Evolutionary conservation across 2,329 filamentous ascomycete species (phyloP).

Genomic region (Salinomyces thailandicus): DNA sequence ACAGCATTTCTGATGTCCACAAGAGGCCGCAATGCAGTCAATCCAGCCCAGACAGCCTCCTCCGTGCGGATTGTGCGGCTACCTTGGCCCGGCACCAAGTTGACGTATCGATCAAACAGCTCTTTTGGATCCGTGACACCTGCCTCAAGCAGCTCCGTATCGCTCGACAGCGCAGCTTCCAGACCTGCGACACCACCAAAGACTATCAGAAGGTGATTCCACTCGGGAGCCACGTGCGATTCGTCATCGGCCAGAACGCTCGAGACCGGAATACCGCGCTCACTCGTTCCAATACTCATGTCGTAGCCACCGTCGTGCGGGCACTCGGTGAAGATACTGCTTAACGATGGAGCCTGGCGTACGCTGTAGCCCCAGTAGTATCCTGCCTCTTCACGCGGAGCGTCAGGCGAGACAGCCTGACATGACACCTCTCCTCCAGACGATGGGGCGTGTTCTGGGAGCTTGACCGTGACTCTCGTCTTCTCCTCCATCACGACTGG

Average conservation of each 20-base stretch:
- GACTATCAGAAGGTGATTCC: constrained; percentile 62
- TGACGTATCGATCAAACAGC: constrained; percentile 76
- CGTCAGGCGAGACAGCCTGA: constrained; percentile 55
- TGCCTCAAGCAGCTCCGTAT: constrained; percentile 48
- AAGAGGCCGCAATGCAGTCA: constrained; percentile 52
- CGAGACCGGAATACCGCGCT: constrained; percentile 47
- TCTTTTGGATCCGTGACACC: constrained; percentile 56
- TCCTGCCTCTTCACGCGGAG: constrained; percentile 62
- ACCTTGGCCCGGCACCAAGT: constrained; percentile 69
- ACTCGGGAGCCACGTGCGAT: constrained; percentile 32
- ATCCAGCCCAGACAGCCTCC: constrained; percentile 67
- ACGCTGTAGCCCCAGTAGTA: constrained; percentile 82
- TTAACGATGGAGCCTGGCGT: constrained; percentile 55
- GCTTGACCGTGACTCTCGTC: constrained; percentile 63
- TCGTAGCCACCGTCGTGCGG: constrained; percentile 70
- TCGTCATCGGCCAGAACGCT: constrained; percentile 32
- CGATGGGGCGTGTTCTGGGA: constrained; percentile 35
- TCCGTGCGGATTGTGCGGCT: constrained; percentile 75
- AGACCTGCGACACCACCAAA: constrained; percentile 74
- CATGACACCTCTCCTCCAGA: constrained; percentile 28
- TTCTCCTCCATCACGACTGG: constrained; percentile 53
- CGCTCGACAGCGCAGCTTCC: constrained; percentile 60
- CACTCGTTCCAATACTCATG: constrained; percentile 71
- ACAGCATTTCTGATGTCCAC: constrained; percentile 17
- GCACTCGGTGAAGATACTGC: constrained; percentile 66